phyloP scores from a whole-genome alignment of 169 alveolate species.

The Theileria orientalis region DNA sequence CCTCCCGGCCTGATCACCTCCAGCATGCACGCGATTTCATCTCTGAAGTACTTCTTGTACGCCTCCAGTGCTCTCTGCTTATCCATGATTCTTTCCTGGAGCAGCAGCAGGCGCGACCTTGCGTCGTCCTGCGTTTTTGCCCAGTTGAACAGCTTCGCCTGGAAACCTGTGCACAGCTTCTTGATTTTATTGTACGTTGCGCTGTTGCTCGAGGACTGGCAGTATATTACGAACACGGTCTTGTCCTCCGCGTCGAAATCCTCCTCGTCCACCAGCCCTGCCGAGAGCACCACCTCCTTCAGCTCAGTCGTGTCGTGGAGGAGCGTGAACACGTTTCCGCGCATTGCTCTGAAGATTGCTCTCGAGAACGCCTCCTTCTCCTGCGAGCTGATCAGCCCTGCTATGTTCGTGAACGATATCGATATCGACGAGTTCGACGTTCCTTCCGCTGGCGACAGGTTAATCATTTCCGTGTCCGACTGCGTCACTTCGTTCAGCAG shows the following conservation, averaged over 20 bases:
- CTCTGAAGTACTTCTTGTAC: slow-evolving; percentile 82
- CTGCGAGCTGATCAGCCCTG: slow-evolving; percentile 90
- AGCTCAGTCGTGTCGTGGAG: slow-evolving; percentile 84
- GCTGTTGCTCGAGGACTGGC: slow-evolving; percentile 84
- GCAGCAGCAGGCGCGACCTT: slow-evolving; percentile 69
- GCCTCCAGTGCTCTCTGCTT: slow-evolving; percentile 87
- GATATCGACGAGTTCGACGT: slow-evolving; percentile 26
- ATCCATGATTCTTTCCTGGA: slow-evolving; percentile 80
- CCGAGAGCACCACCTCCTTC: slow-evolving; percentile 62
- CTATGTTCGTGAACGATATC: slow-evolving; percentile 81
- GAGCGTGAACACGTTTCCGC: slow-evolving; percentile 94
- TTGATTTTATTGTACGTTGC: slow-evolving; percentile 86
- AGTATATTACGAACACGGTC: slow-evolving; percentile 91
- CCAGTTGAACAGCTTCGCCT: slow-evolving; percentile 86
- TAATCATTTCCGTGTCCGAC: slow-evolving; percentile 59
- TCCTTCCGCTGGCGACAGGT: slow-evolving; percentile 14
- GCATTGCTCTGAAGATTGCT: slow-evolving; percentile 92
- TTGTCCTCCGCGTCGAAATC: slow-evolving; percentile 62
- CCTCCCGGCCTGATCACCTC: slow-evolving; percentile 82
- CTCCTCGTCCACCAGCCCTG: slow-evolving; percentile 41
- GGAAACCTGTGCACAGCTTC: slow-evolving; percentile 89
- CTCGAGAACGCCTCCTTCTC: slow-evolving; percentile 91
- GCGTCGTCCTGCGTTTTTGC: slow-evolving; percentile 74
- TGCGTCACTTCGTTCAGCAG: slow-evolving; percentile 54
- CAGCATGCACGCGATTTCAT: slow-evolving; percentile 82